Percentiles rank a stretch among this genome's conserved stretches.
These are phyloP conservation scores for Lasiodiplodia sp. DNA, from an alignment of 2,329 filamentous ascomycete genomes.

Conservation along the genomic window DNA sequence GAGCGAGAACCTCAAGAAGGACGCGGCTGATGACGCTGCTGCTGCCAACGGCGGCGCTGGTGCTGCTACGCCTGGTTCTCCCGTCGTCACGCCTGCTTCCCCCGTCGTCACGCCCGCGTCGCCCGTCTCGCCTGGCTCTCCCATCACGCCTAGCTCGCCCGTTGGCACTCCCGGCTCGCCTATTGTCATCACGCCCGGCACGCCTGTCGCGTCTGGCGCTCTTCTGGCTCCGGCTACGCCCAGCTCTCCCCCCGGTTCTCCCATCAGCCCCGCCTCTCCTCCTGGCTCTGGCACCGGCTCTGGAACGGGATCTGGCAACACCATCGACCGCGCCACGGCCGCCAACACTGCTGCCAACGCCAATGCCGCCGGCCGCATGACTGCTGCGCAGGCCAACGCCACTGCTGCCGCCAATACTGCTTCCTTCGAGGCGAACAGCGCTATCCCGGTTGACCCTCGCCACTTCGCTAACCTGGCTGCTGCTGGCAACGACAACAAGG, in stretches of 20 bases:
- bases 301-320: neutral
- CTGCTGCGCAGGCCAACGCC: neutral
- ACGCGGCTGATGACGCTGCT: neutral
- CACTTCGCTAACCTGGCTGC: neutral
- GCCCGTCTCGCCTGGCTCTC: no score
- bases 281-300: neutral
- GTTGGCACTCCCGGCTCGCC: no score
- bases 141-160: no score
- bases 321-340: neutral
- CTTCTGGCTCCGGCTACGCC: no score
- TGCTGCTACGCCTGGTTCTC: no score
- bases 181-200: no score
- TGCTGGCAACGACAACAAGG: no score
- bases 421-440: neutral
- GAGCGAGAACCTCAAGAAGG: neutral
- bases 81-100: no score
- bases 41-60: neutral
- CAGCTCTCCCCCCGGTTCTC: neutral
- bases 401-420: neutral
- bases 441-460: neutral
- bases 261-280: fast-evolving
- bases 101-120: no score
- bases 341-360: neutral
- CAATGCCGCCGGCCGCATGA: neutral
- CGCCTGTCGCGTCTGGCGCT: no score